Evolutionary conservation across 805 yeast genomes (phyloP).

Genomic region (Naumovozyma baii): DNA sequence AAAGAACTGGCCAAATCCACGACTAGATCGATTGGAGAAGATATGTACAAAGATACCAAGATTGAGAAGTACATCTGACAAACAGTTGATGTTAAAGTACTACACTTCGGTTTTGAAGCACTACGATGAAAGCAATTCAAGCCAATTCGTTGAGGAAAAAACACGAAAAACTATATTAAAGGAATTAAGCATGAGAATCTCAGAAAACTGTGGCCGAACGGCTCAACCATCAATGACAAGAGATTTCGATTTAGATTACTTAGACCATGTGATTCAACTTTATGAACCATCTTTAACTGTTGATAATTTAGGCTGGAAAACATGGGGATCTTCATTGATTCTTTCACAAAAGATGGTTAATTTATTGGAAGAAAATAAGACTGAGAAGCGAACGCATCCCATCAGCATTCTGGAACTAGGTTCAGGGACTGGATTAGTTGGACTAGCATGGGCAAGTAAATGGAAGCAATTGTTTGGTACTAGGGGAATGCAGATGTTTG

Average conservation of each 20-base stretch:
- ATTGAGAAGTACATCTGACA: conserved; percentile 38
- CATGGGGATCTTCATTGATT: conserved; percentile 89
- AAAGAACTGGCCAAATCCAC: conserved; percentile 27
- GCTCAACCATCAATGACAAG: conserved; percentile 69
- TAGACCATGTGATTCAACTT: conserved; percentile 30
- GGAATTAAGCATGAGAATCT: conserved; percentile 52
- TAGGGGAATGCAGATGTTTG: conserved; percentile 35
- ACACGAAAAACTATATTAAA: conserved; percentile 33
- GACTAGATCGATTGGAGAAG: conserved; percentile 18
- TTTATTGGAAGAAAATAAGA: conserved; percentile 8
- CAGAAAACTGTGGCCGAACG: conserved; percentile 77
- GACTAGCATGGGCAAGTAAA: conserved; percentile 47
- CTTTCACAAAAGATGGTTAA: conserved; percentile 45
- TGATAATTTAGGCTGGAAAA: conserved; percentile 82
- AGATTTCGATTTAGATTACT: conserved; percentile 39
- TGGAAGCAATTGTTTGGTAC: conserved; percentile 29
- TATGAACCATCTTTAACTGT: conserved; percentile 79
- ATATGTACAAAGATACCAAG: conserved; percentile 26
- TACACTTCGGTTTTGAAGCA: conserved; percentile 36
- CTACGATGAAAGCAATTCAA: conserved; percentile 1
- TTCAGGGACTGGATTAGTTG: conserved; percentile 88
- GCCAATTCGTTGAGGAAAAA: background rate
- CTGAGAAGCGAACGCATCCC: conserved; percentile 7
- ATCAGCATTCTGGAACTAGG: conserved; percentile 62
- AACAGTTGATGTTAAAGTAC: conserved; percentile 35